Evolutionary conservation across 495 filamentous ascomycete genomes (phyloP), one percentile per base, ranked within the genome.

Genomic region (Bacidia rubella): DNA sequence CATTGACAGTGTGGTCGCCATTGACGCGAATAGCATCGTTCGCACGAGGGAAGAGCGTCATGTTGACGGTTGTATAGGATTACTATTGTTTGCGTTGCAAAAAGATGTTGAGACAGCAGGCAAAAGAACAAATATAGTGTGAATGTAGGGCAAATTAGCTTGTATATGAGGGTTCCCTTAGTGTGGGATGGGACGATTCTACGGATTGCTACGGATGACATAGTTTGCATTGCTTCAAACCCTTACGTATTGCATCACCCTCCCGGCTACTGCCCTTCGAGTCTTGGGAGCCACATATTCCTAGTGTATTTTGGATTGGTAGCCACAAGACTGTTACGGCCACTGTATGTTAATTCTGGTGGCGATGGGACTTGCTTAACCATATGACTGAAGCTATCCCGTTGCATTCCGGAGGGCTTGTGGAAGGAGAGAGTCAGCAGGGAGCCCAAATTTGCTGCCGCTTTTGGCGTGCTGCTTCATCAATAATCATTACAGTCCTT

Each of bases 1-100:
- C 68, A 56, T 67, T 68, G 43, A 68, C 66, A 4, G 22, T 19
- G 12, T 53, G 57, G 47, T 60, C 25, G 27, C 54, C 57, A 49
- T 81, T 81, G 66, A 70, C 62, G 40, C 67, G 61, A 10, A 80
- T 63, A 15, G 75, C 78, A 53, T 74, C 66, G 58, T 80, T 76
- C 38, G 54, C 52, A 49, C 57, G 54, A 24, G 56, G 39, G 26
- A 41, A 45, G 4, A 56, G 42, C 21, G 29, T 29, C 58, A 55
- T 57, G 3, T 49, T 60, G 20, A 23, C 38, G 46, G 32, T 23
- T 25, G 26, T 11, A 20, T 12, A n/a, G n/a, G n/a, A n/a, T n/a
- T n/a, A n/a, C n/a, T n/a, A n/a, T n/a, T n/a, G n/a, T n/a, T n/a
- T 3, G 11, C 12, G 11, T 12, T 43, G 0, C 25, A 15, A 17